Conservation (phyloP, 2,329 filamentous ascomycete genomes). For the Pseudogymnoascus sp. region DNA sequence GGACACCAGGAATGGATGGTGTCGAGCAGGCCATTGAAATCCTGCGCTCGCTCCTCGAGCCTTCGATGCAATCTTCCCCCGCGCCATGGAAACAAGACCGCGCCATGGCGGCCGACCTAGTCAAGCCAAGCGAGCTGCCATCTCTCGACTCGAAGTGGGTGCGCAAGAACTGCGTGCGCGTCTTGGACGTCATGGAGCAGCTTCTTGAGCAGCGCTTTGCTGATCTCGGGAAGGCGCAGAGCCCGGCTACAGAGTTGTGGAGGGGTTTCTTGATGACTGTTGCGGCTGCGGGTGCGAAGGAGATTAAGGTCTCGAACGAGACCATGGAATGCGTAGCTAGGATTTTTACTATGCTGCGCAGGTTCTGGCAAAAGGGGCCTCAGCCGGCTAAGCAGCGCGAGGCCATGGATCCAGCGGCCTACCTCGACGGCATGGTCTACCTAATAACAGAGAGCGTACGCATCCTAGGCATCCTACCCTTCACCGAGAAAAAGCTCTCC, state of each 20-base stretch:
- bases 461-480: conserved; percentile 49
- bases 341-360: conserved; percentile 60
- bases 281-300: conserved; percentile 65
- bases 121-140: conserved; percentile 64
- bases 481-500: conserved; percentile 52
- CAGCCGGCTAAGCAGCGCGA: conserved; percentile 31
- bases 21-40: conserved; percentile 51
- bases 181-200: conserved; percentile 55
- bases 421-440: conserved; percentile 45
- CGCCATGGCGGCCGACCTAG: conserved; percentile 50
- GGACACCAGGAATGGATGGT: not conserved
- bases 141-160: conserved; percentile 81
- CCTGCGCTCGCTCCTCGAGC: conserved; percentile 64
- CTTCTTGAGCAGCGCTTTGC: conserved; percentile 54
- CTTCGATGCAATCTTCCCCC: conserved; percentile 26
- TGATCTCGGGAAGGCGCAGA: conserved; percentile 53
- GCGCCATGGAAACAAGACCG: conserved; percentile 67
- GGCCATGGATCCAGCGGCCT: conserved; percentile 42
- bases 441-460: conserved; percentile 42
- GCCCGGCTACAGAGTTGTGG: conserved; percentile 48
- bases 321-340: conserved; percentile 71
- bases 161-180: conserved; percentile 56
- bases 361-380: conserved; percentile 55
- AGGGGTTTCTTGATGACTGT: conserved; percentile 52
- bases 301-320: conserved; percentile 81